Evolutionary conservation across 2,329 filamentous ascomycete genomes (phyloP).

Genomic region (Fusarium cyanostomum): DNA sequence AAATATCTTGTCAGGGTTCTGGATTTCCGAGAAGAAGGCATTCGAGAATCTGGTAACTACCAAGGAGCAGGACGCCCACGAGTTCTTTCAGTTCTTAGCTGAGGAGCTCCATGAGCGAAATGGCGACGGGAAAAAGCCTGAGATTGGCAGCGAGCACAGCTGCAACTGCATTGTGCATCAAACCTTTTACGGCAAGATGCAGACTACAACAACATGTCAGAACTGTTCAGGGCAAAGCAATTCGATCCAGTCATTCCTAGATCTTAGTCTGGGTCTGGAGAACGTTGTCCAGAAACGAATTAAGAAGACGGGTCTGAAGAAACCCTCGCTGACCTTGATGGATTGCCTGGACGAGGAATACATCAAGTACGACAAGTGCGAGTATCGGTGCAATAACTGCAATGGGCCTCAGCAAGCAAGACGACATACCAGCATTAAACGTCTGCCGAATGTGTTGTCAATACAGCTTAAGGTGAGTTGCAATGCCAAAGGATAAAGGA

Average conservation of each 20-base stretch:
- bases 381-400: constrained; percentile 88
- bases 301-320: constrained; percentile 62
- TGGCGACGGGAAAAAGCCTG: constrained; percentile 72
- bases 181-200: constrained; percentile 91
- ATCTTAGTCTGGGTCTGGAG: constrained; percentile 89
- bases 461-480: constrained; percentile 85
- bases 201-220: constrained; percentile 90
- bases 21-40: constrained; percentile 81
- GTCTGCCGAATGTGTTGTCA: constrained; percentile 86
- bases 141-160: constrained; percentile 66
- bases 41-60: constrained; percentile 85
- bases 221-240: constrained; percentile 85
- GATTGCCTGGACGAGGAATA: constrained; percentile 88
- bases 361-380: constrained; percentile 85
- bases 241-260: constrained; percentile 88
- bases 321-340: constrained; percentile 62
- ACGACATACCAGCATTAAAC: constrained; percentile 85
- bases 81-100: constrained; percentile 95
- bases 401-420: constrained; percentile 79
- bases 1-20: constrained; percentile 87
- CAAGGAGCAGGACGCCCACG: constrained; percentile 95
- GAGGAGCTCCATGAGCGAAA: constrained; percentile 90
- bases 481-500: background rate
- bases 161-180: constrained; percentile 95
- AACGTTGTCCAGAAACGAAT: constrained; percentile 72